A percentile compares a stretch with the other conserved stretches of the same genome.
Evolutionary conservation across 176 grass and related monocot species (phyloP).

Genomic region (Triticum timopheevii): DNA sequence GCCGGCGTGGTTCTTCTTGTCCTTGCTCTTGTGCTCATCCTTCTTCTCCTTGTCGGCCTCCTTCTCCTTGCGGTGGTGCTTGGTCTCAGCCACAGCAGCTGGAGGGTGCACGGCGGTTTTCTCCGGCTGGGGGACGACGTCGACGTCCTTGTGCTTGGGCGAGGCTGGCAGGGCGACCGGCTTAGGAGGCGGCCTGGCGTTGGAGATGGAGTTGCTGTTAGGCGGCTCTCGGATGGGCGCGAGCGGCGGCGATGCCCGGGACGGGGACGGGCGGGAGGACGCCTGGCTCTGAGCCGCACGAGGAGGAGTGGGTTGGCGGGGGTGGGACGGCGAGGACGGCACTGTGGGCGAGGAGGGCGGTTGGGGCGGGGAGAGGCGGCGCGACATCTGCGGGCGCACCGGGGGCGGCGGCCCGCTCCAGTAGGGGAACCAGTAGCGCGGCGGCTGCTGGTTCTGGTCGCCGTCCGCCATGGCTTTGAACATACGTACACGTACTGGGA

Average conservation of each 20-base stretch:
- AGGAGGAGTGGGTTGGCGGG: not conserved
- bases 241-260: not conserved
- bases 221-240: conserved; percentile 19
- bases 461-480: conserved; percentile 32
- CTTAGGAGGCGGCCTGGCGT: not conserved
- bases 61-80: not conserved
- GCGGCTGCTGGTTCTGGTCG: conserved; percentile 29
- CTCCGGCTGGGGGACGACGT: not conserved
- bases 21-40: not conserved
- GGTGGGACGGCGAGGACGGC: conserved; percentile 23
- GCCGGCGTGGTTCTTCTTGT: not conserved
- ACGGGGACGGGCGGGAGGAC: conserved; percentile 4
- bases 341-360: too few relatives aligned
- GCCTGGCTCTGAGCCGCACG: not conserved
- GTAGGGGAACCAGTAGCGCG: conserved; percentile 40
- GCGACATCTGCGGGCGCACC: conserved; percentile 5
- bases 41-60: not conserved
- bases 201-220: not conserved
- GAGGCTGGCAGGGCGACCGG: too few relatives aligned
- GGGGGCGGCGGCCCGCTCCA: conserved; percentile 1
- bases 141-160: conserved; percentile 11
- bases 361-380: not conserved
- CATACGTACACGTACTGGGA: too few relatives aligned
- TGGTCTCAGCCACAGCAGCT: not conserved
- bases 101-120: not conserved